Percentiles rank a stretch among this genome's conserved stretches.
These are phyloP conservation scores for Moricandia moricandioides DNA, from an alignment of 345 rosid species.

Conservation along the genomic window DNA sequence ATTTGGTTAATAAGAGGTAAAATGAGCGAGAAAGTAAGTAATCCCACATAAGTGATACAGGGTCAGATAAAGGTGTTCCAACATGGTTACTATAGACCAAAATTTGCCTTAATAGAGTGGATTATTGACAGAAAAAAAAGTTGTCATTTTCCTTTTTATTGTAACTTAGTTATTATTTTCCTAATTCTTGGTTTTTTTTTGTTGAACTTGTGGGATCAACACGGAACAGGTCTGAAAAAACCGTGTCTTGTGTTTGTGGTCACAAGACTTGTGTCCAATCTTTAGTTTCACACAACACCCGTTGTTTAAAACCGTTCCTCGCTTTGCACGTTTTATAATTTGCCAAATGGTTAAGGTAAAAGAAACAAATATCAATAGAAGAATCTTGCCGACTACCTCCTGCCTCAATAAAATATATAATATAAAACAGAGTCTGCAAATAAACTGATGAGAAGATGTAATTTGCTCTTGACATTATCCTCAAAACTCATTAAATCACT, in stretches of 20 bases:
- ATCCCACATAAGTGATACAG: too few species aligned
- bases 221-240: constrained; percentile 24
- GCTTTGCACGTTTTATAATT: constrained; percentile 21
- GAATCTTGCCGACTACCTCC: constrained; percentile 32
- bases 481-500: background rate
- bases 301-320: constrained; percentile 20
- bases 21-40: background rate
- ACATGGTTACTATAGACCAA: too few species aligned
- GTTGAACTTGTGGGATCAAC: constrained; percentile 21
- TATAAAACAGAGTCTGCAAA: background rate
- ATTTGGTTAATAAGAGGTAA: background rate
- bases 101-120: too few species aligned
- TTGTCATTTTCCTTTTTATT: too few species aligned
- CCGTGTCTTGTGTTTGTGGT: constrained; percentile 16
- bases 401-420: background rate
- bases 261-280: constrained; percentile 29
- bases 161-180: background rate
- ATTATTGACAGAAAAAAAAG: too few species aligned
- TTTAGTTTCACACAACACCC: constrained; percentile 28
- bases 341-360: background rate
- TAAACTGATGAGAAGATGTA: background rate
- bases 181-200: background rate
- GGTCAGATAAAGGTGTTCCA: too few species aligned
- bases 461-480: background rate
- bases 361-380: background rate